Evolutionary conservation across 345 rosid species (phyloP).

Genomic region (Psidium guajava): DNA sequence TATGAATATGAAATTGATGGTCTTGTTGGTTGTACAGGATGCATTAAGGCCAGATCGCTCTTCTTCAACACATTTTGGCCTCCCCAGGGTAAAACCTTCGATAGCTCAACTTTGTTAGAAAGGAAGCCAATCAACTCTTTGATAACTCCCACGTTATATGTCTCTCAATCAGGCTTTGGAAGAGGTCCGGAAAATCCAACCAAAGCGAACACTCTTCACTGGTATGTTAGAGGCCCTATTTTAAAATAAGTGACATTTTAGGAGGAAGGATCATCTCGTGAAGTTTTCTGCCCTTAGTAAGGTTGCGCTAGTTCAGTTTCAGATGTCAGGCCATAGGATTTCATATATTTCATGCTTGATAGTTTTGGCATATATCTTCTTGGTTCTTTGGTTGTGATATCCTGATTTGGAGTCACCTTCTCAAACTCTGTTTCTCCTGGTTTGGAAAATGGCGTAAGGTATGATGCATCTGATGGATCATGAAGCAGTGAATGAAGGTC

Average conservation of each 20-base stretch:
- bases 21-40: constrained; percentile 38
- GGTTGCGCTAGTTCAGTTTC: background rate
- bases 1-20: background rate
- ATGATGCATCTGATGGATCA: constrained; percentile 99
- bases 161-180: constrained; percentile 50
- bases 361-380: background rate
- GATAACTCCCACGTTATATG: background rate
- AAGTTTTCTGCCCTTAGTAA: background rate
- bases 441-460: constrained; percentile 21
- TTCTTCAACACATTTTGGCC: constrained; percentile 87
- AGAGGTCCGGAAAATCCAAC: constrained; percentile 76
- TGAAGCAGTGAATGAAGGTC: constrained; percentile 50
- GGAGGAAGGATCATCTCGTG: background rate
- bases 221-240: constrained; percentile 12
- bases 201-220: constrained; percentile 76
- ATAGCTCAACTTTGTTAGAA: background rate
- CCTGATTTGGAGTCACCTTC: background rate
- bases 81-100: constrained; percentile 52
- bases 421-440: background rate
- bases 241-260: background rate
- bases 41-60: constrained; percentile 84
- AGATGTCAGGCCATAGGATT: background rate
- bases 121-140: background rate
- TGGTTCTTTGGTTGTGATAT: background rate
- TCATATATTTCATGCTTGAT: background rate